These are phyloP conservation scores for Lenzites betulinus DNA, from an alignment of 768 basidiomycete species.

Conservation along the genomic window DNA sequence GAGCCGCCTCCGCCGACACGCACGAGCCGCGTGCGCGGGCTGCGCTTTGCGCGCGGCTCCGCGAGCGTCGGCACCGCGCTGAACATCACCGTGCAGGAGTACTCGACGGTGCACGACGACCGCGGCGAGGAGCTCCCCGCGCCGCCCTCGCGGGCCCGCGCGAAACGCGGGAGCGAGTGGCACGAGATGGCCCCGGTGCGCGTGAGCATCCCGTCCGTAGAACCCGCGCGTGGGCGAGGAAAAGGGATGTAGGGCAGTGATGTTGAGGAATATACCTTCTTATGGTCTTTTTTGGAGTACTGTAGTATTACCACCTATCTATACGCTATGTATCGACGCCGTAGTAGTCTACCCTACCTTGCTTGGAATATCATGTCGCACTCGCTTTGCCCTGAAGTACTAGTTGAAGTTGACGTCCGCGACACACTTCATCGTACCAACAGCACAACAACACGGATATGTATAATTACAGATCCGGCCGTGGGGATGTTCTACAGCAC, in stretches of 20 bases:
- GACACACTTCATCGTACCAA: too few relatives aligned
- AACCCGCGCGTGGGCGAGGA: not conserved
- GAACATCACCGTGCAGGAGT: constrained; percentile 19
- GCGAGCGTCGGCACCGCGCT: constrained; percentile 4
- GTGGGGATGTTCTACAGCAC: too few relatives aligned
- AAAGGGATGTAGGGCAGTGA: not conserved
- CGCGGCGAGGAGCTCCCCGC: constrained; percentile 9
- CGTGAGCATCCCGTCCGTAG: not conserved
- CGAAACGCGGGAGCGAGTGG: constrained; percentile 2
- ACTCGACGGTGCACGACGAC: constrained; percentile 21
- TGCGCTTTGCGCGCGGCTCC: constrained; percentile 2
- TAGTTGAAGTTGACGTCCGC: too few relatives aligned
- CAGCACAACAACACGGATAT: too few relatives aligned
- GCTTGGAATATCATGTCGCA: not conserved
- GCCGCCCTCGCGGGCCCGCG: not conserved
- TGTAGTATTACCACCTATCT: constrained; percentile 9
- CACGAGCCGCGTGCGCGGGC: not conserved
- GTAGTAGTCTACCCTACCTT: too few relatives aligned
- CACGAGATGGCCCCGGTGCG: constrained; percentile 16
- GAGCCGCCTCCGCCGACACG: not conserved
- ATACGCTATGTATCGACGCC: constrained; percentile 5
- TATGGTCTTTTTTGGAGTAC: not conserved
- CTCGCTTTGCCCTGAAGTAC: too few relatives aligned
- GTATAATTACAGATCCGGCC: too few relatives aligned
- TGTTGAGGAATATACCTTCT: not conserved